A percentile compares a stretch with the other conserved stretches of the same genome.
phyloP scores from a whole-genome alignment of 352 stramenopile species.

The Phytophthora kernoviae region DNA sequence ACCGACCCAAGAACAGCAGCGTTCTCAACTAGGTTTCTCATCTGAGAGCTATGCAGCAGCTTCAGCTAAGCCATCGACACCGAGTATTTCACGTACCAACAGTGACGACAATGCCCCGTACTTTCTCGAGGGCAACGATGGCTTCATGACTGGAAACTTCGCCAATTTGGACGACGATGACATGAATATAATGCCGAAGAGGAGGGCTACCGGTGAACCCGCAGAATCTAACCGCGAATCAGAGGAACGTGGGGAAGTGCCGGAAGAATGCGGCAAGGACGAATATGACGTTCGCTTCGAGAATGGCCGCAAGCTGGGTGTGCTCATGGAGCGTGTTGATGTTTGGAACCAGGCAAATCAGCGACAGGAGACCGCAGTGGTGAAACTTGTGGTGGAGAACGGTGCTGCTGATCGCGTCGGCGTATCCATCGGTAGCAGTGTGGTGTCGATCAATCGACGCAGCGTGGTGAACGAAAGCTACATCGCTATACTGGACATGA shows the following conservation, averaged over 20 bases:
- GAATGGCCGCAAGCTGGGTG: slow-evolving; percentile 74
- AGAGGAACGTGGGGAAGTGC: slow-evolving; percentile 24
- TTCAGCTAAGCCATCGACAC: slow-evolving; percentile 12
- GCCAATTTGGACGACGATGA: slow-evolving; percentile 68
- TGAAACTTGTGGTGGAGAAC: slow-evolving; percentile 85
- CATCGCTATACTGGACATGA: slow-evolving; percentile 69
- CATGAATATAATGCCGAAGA: slow-evolving; percentile 5
- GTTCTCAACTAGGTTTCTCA: slow-evolving; percentile 60
- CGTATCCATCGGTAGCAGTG: slow-evolving; percentile 67
- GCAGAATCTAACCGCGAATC: slow-evolving; percentile 5
- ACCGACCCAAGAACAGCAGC: slow-evolving; percentile 69
- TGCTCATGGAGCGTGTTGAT: slow-evolving; percentile 83
- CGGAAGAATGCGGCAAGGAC: slow-evolving; percentile 44
- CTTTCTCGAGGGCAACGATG: slow-evolving; percentile 64
- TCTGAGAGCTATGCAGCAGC: slow-evolving; percentile 48
- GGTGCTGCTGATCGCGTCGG: slow-evolving; percentile 70
- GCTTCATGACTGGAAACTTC: slow-evolving; percentile 67
- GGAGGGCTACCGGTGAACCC: slow-evolving; percentile 15
- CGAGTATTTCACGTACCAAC: slow-evolving; percentile 53
- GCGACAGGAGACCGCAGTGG: slow-evolving; percentile 67
- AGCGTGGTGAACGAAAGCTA: slow-evolving; percentile 65
- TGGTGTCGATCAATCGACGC: slow-evolving; percentile 74
- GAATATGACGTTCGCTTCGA: slow-evolving; percentile 86
- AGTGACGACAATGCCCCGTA: slow-evolving; percentile 54
- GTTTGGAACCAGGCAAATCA: slow-evolving; percentile 62